A percentile compares a stretch with the other conserved stretches of the same genome.
Evolutionary conservation across 208 protist genomes (phyloP).

Genomic region (Trypanosoma lewisi): DNA sequence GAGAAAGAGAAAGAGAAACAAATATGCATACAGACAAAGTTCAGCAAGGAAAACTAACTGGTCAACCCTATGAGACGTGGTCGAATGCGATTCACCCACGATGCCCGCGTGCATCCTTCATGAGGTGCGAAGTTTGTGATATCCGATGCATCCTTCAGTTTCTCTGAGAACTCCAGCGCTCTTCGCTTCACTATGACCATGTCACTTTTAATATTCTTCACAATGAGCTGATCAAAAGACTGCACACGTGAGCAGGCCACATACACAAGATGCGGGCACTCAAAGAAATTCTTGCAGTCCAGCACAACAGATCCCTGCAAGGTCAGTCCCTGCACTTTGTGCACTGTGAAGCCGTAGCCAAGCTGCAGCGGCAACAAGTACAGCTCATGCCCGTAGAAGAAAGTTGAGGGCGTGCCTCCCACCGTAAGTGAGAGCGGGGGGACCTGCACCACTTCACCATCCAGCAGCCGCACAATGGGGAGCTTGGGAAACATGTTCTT

Average conservation of each 20-base stretch:
- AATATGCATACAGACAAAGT: neutral
- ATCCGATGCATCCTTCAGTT: slow-evolving; percentile 21
- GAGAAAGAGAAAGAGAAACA: slow-evolving; percentile 13
- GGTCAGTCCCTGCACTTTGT: slow-evolving; percentile 92
- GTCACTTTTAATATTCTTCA: slow-evolving; percentile 59
- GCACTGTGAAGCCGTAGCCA: slow-evolving; percentile 90
- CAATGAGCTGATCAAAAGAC: slow-evolving; percentile 78
- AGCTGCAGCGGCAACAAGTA: slow-evolving; percentile 79
- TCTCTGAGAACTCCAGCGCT: slow-evolving; percentile 69
- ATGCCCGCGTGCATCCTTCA: slow-evolving; percentile 7
- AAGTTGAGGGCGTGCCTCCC: slow-evolving; percentile 68
- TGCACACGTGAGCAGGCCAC: slow-evolving; percentile 86
- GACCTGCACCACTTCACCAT: slow-evolving; percentile 76
- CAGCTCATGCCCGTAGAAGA: slow-evolving; percentile 85
- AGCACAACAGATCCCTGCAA: slow-evolving; percentile 81
- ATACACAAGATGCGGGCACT: slow-evolving; percentile 89
- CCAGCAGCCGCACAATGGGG: slow-evolving; percentile 79
- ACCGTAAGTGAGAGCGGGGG: slow-evolving; percentile 55
- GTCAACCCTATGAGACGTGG: slow-evolving; percentile 17
- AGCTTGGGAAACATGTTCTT: slow-evolving; percentile 52
- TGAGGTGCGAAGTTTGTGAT: slow-evolving; percentile 15
- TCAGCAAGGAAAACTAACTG: slow-evolving; percentile 12
- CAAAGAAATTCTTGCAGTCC: slow-evolving; percentile 85
- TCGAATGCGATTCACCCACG: slow-evolving; percentile 10
- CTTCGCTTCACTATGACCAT: slow-evolving; percentile 80